phyloP scores from a whole-genome alignment of 495 filamentous ascomycete species.

The Pyronema domesticum region DNA sequence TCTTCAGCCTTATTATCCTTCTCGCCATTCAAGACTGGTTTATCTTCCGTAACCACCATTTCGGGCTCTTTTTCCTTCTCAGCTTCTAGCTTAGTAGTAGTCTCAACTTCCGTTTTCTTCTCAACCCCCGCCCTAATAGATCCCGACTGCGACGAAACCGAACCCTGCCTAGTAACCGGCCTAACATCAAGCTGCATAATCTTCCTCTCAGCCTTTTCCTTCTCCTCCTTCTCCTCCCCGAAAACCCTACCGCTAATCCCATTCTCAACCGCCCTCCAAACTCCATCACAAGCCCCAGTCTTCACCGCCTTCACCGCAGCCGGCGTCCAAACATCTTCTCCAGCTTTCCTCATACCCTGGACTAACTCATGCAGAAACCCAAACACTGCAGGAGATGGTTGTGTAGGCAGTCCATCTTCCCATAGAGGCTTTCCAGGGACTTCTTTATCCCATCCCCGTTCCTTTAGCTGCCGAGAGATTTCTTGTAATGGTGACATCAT shows the following conservation, averaged over 20 bases:
- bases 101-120: background rate
- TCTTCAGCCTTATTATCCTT: background rate
- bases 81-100: background rate
- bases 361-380: slow-evolving; percentile 50
- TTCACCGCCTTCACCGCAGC: slow-evolving; percentile 49
- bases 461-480: slow-evolving; percentile 20
- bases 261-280: slow-evolving; percentile 26
- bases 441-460: slow-evolving; percentile 20
- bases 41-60: background rate
- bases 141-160: too few species aligned
- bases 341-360: slow-evolving; percentile 46
- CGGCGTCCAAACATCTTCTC: slow-evolving; percentile 70
- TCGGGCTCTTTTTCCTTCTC: background rate
- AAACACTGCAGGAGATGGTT: slow-evolving; percentile 63
- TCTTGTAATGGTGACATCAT: slow-evolving; percentile 15
- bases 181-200: too few species aligned
- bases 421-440: slow-evolving; percentile 29
- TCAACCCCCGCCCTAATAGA: background rate
- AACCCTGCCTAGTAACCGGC: too few species aligned
- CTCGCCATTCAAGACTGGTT: background rate
- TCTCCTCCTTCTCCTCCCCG: background rate
- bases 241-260: background rate
- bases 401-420: slow-evolving; percentile 54
- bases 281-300: slow-evolving; percentile 29
- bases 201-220: background rate